A percentile compares a stretch with the other conserved stretches of the same genome.
These are phyloP conservation scores for Ganoderma boninense DNA, from an alignment of 1,284 basidiomycete genomes.

Conservation along the genomic window DNA sequence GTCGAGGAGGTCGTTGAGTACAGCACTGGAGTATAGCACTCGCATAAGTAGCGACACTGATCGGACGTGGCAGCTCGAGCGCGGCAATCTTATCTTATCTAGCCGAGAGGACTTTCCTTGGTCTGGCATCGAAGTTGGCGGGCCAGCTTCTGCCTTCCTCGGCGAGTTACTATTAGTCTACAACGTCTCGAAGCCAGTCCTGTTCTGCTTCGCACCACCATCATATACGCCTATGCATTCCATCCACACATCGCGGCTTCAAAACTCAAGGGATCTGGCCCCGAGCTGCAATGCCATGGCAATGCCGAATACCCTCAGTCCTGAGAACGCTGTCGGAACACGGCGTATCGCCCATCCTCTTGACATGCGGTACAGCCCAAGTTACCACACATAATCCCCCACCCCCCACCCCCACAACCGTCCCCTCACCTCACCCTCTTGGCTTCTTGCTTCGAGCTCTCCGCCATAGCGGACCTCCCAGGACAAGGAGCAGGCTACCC, in stretches of 20 bases:
- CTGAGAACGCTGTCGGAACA: conserved; percentile 18
- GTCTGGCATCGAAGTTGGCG: background rate
- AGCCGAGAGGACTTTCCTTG: background rate
- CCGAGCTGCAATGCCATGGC: background rate
- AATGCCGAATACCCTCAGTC: conserved; percentile 7
- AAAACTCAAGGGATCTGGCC: background rate
- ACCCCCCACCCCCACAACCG: background rate
- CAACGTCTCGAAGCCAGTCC: background rate
- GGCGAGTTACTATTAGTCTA: background rate
- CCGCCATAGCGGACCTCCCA: background rate
- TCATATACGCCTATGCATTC: background rate
- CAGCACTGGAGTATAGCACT: background rate
- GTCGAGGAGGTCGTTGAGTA: conserved; percentile 9
- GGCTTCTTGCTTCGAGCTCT: background rate
- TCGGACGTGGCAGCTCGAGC: conserved; percentile 30
- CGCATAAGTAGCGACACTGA: background rate
- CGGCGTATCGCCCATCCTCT: conserved; percentile 29
- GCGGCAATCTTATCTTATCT: conserved; percentile 26
- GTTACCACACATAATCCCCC: background rate
- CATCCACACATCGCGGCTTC: background rate
- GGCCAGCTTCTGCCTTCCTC: background rate
- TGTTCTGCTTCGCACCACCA: background rate
- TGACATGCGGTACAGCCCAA: conserved; percentile 27
- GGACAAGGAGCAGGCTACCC: conserved; percentile 5
- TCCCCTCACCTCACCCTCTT: background rate